Percentiles rank a stretch among this genome's conserved stretches.
Conservation (phyloP, 2,329 filamentous ascomycete genomes). For the Cercospora zeina region DNA sequence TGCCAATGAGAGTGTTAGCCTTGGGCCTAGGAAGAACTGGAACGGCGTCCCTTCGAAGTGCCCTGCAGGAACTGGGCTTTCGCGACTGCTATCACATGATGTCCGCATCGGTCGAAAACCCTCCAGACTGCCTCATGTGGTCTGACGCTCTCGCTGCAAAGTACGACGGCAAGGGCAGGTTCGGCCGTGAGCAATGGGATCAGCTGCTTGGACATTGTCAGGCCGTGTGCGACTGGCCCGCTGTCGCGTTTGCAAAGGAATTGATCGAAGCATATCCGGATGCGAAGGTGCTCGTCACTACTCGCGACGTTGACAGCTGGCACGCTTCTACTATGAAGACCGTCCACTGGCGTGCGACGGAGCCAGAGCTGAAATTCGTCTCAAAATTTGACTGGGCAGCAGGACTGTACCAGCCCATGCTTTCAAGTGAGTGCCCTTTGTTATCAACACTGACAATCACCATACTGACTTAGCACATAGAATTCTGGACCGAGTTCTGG, state of each 20-base stretch:
- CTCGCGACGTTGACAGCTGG: constrained; percentile 66
- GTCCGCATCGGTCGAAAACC: constrained; percentile 68
- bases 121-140: constrained; percentile 68
- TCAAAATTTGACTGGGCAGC: constrained; percentile 63
- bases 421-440: constrained; percentile 49
- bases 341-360: constrained; percentile 66
- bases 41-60: constrained; percentile 67
- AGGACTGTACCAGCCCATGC: constrained; percentile 68
- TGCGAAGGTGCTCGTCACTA: constrained; percentile 69
- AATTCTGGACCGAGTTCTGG: constrained; percentile 70
- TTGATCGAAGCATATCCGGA: constrained; percentile 71
- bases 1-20: constrained; percentile 71
- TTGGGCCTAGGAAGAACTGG: constrained; percentile 70
- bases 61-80: constrained; percentile 66
- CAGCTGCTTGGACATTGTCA: constrained; percentile 65
- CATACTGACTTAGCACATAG: constrained; percentile 28
- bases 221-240: constrained; percentile 69
- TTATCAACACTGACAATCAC: not conserved
- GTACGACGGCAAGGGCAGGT: constrained; percentile 61
- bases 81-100: constrained; percentile 73
- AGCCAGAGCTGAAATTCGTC: constrained; percentile 59
- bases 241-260: constrained; percentile 67
- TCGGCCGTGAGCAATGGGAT: constrained; percentile 68
- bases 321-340: constrained; percentile 64
- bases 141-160: constrained; percentile 66